Conservation (phyloP, 2,329 filamentous ascomycete genomes). For the Hymenoscyphus repandus region DNA sequence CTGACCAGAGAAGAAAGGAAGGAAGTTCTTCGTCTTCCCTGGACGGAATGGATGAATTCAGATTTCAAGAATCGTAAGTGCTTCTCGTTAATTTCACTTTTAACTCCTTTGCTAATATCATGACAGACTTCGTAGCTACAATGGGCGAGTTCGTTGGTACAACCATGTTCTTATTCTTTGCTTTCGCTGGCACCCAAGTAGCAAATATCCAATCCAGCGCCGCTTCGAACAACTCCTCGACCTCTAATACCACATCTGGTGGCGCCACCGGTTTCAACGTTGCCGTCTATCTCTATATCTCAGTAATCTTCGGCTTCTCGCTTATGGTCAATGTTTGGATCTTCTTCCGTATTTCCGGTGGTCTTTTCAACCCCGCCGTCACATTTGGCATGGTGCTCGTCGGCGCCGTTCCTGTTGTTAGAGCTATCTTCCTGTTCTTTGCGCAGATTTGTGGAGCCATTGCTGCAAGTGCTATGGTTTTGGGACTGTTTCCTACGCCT, state of each 20-base stretch:
- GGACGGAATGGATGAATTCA: conserved; percentile 44
- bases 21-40: conserved; percentile 40
- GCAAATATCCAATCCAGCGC: conserved; percentile 28
- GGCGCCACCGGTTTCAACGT: conserved; percentile 40
- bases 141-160: conserved; percentile 32
- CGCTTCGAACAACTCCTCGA: conserved; percentile 15
- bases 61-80: conserved; percentile 37
- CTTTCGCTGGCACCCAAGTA: conserved; percentile 28
- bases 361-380: conserved; percentile 46
- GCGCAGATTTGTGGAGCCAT: conserved; percentile 34
- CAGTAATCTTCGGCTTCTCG: conserved; percentile 30
- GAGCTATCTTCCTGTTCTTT: conserved; percentile 30
- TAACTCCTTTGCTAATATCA: conserved; percentile 4
- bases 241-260: conserved; percentile 42
- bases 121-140: conserved; percentile 26
- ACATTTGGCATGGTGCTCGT: conserved; percentile 35
- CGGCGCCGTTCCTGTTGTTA: conserved; percentile 30
- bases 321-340: conserved; percentile 51
- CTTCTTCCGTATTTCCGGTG: conserved; percentile 48
- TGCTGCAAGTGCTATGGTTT: conserved; percentile 37
- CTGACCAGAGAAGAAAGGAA: conserved; percentile 37
- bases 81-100: conserved; percentile 6
- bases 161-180: conserved; percentile 34
- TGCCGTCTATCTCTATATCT: conserved; percentile 34
- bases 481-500: conserved; percentile 31